phyloP scores from a whole-genome alignment of 2,329 filamentous ascomycete genomes.

The Hymenoscyphus linearis region DNA sequence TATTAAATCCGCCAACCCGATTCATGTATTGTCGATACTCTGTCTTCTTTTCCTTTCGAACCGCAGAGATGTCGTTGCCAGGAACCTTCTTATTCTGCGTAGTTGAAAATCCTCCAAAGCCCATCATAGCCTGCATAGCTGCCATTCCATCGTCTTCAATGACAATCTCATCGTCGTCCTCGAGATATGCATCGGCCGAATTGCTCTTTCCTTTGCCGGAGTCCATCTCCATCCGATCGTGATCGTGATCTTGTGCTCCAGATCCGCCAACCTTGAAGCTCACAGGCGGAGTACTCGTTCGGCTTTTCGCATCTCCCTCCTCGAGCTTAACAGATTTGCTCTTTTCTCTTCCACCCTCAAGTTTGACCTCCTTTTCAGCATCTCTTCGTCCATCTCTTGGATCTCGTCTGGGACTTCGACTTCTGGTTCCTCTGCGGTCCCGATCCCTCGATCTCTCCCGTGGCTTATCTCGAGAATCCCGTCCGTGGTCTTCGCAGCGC shows the following conservation, averaged over 20 bases:
- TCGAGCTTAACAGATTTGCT: conserved; percentile 13
- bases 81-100: conserved; percentile 86
- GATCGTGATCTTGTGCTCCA: conserved; percentile 25
- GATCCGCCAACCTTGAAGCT: conserved; percentile 27
- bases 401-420: conserved; percentile 11
- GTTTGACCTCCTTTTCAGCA: conserved; percentile 14
- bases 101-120: conserved; percentile 77
- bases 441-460: conserved; percentile 15
- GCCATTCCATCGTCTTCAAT: conserved; percentile 62
- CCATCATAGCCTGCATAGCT: conserved; percentile 82
- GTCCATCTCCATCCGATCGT: conserved; percentile 32
- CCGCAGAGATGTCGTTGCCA: conserved; percentile 77
- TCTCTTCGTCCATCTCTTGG: conserved; percentile 15
- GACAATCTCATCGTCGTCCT: conserved; percentile 46
- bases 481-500: conserved; percentile 19
- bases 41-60: conserved; percentile 89
- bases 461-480: conserved; percentile 17
- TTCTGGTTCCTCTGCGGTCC: conserved; percentile 6
- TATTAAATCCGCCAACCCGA: conserved; percentile 73
- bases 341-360: conserved; percentile 12
- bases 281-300: conserved; percentile 29
- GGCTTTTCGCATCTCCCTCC: conserved; percentile 16
- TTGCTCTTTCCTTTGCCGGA: conserved; percentile 15
- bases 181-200: conserved; percentile 17
- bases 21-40: conserved; percentile 98